Conservation (phyloP, 2,329 filamentous ascomycete species). For the Akanthomyces dipterigenus region DNA sequence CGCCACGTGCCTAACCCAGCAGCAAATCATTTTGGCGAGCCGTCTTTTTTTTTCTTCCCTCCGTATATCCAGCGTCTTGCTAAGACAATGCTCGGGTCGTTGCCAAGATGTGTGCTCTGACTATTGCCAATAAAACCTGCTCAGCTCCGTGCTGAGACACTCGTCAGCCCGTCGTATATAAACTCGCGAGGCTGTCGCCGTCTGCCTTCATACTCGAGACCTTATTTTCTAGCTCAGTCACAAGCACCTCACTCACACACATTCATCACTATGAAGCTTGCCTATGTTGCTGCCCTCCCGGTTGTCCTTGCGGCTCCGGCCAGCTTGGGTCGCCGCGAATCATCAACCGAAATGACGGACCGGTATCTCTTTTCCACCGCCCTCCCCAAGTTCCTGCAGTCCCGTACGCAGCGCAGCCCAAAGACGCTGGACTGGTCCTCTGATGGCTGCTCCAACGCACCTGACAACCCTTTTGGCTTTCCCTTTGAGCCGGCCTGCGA, state of each 20-base stretch:
- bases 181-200: background rate
- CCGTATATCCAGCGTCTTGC: no score
- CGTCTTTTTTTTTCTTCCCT: no score
- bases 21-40: background rate
- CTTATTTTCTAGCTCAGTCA: no score
- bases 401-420: background rate
- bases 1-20: background rate
- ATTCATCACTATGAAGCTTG: constrained; percentile 5
- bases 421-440: constrained; percentile 16
- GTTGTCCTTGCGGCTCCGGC: constrained; percentile 22
- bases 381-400: background rate
- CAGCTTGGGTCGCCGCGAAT: constrained; percentile 21
- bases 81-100: background rate
- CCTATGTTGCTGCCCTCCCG: background rate
- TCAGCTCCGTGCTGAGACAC: no score
- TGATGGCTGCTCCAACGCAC: constrained; percentile 20
- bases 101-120: background rate
- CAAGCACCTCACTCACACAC: no score
- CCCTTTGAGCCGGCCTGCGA: constrained; percentile 25
- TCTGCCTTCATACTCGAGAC: no score
- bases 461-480: constrained; percentile 21
- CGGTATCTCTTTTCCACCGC: constrained; percentile 1
- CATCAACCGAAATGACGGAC: constrained; percentile 5
- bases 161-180: background rate
- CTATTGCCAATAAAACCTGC: background rate